Percentiles rank a stretch among this genome's conserved stretches.
Conservation (phyloP, 2,329 filamentous ascomycete genomes). For the Basipetospora chlamydospora region DNA sequence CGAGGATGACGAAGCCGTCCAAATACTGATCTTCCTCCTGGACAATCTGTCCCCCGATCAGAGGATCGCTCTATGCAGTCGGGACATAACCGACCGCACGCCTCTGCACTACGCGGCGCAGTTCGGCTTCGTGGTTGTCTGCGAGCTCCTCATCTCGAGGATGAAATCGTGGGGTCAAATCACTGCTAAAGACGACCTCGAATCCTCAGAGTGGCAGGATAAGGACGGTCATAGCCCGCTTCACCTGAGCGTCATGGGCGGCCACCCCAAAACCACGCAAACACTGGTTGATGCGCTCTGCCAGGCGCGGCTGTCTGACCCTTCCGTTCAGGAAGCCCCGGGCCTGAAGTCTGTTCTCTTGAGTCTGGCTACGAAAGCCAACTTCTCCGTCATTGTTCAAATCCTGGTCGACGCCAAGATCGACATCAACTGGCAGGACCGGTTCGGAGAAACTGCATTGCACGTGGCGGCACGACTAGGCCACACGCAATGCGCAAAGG, state of each 20-base stretch:
- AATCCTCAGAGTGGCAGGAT: conserved; percentile 81
- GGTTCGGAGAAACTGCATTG: conserved; percentile 77
- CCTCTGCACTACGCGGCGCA: conserved; percentile 90
- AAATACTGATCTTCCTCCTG: conserved; percentile 48
- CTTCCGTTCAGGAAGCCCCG: conserved; percentile 29
- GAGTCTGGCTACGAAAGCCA: conserved; percentile 74
- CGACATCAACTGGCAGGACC: conserved; percentile 86
- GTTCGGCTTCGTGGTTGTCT: conserved; percentile 86
- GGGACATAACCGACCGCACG: conserved; percentile 67
- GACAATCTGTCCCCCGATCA: conserved; percentile 56
- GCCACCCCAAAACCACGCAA: conserved; percentile 74
- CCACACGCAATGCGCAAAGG: conserved; percentile 63
- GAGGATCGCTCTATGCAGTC: conserved; percentile 48
- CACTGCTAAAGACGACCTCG: conserved; percentile 70
- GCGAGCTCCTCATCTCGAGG: conserved; percentile 69
- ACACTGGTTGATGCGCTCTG: conserved; percentile 39
- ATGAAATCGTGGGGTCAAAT: conserved; percentile 87
- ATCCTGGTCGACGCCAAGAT: conserved; percentile 81
- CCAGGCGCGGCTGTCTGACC: not conserved
- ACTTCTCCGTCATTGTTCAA: conserved; percentile 71
- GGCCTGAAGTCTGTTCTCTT: conserved; percentile 76
- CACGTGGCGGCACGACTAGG: conserved; percentile 86
- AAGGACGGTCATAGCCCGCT: conserved; percentile 80
- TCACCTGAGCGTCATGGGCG: conserved; percentile 82
- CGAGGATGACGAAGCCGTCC: conserved; percentile 61